These are phyloP conservation scores for Corniculantispora saksenae DNA, from an alignment of 2,329 filamentous ascomycete species.

Conservation along the genomic window DNA sequence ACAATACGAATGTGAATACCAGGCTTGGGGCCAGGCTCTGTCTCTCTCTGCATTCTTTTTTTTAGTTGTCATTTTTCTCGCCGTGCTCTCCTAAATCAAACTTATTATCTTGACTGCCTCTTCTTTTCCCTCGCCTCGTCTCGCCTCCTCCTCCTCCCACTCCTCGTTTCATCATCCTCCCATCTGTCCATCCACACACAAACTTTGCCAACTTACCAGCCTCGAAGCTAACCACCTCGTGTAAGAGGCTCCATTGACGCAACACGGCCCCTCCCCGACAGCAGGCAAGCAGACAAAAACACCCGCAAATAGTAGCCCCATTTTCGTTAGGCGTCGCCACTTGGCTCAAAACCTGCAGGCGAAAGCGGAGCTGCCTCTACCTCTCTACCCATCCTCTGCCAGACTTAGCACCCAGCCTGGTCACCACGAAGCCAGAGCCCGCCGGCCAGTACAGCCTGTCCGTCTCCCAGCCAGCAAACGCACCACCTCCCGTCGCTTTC, in stretches of 20 bases:
- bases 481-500: background rate
- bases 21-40: background rate
- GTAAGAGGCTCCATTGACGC: conserved; percentile 15
- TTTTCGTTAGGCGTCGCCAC: background rate
- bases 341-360: conserved; percentile 2
- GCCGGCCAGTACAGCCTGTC: background rate
- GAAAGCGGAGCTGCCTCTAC: too few species aligned
- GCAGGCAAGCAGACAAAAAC: background rate
- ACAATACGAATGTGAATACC: background rate
- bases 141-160: background rate
- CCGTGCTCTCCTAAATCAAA: too few species aligned
- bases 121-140: background rate
- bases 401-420: background rate
- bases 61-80: background rate
- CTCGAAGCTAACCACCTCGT: conserved; percentile 5
- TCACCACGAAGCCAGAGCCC: too few species aligned
- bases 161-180: background rate
- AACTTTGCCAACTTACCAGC: background rate
- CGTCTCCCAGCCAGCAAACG: background rate
- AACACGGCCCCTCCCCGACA: conserved; percentile 7
- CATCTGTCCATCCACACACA: too few species aligned
- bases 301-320: background rate
- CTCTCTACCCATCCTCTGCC: too few species aligned
- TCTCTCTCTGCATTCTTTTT: background rate
- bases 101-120: background rate